phyloP scores from a whole-genome alignment of 768 basidiomycete species.

The Pleurotus citrinopileatus region DNA sequence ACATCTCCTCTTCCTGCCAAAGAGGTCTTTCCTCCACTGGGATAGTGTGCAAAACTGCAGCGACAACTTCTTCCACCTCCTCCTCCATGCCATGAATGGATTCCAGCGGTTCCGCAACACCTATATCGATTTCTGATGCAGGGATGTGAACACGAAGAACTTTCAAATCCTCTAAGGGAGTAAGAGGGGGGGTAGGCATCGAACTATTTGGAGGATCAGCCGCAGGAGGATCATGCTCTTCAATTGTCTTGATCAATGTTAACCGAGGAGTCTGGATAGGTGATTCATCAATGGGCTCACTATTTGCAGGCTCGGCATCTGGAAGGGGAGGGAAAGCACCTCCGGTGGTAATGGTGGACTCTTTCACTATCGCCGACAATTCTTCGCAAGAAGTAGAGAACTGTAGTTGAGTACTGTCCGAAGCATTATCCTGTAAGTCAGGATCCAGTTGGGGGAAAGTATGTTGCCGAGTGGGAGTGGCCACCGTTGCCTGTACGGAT shows the following conservation, averaged over 20 bases:
- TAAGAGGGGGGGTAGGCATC: slow-evolving; percentile 5
- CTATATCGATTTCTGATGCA: neutral
- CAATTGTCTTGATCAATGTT: neutral
- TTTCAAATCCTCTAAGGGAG: neutral
- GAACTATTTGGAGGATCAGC: neutral
- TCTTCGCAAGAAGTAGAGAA: no score
- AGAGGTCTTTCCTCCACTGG: no score
- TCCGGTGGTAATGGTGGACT: neutral
- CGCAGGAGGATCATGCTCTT: neutral
- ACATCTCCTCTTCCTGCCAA: no score
- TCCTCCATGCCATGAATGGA: neutral
- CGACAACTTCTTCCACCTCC: slow-evolving; percentile 1
- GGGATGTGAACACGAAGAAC: slow-evolving; percentile 3
- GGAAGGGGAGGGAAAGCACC: neutral
- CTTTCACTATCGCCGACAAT: neutral
- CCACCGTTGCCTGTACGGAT: neutral
- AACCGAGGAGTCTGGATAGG: neutral
- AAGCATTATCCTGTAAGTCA: no score
- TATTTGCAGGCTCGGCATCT: neutral
- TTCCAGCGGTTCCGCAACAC: neutral
- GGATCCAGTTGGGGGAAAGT: neutral
- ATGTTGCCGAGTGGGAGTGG: neutral
- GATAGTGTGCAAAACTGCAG: neutral
- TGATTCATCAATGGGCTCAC: slow-evolving; percentile 4
- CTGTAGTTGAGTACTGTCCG: no score